Evolutionary conservation across 305 asterid genomes (phyloP).

Genomic region (Fraxinus floribunda): DNA sequence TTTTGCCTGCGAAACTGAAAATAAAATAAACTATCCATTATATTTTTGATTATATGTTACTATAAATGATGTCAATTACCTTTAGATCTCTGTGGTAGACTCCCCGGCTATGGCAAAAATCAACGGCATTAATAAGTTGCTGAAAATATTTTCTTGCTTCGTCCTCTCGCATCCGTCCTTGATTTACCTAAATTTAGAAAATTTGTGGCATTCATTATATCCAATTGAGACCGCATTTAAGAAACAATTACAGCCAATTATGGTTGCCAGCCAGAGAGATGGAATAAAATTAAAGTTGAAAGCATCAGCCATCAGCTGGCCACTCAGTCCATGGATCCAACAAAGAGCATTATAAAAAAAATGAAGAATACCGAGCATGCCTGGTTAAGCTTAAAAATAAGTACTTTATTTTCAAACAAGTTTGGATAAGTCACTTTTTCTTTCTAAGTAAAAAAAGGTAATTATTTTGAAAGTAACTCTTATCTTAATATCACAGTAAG

Average conservation of each 20-base stretch:
- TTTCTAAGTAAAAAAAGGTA: not conserved
- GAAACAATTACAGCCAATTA: not conserved
- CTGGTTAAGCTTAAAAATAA: not conserved
- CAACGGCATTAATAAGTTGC: slow-evolving; percentile 67
- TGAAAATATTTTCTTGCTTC: slow-evolving; percentile 75
- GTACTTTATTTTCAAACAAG: not conserved
- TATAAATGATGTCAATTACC: slow-evolving; percentile 30
- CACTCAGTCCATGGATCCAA: not conserved
- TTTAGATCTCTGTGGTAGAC: slow-evolving; percentile 81
- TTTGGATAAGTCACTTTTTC: not conserved
- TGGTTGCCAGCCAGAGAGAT: not conserved
- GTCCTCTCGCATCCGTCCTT: slow-evolving; percentile 64
- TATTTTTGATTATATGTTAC: not conserved
- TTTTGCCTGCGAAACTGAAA: not conserved
- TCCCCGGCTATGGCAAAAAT: slow-evolving; percentile 76
- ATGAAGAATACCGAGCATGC: not conserved
- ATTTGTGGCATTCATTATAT: not conserved
- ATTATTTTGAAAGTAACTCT: not conserved
- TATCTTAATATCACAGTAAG: not conserved
- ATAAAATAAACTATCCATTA: not conserved
- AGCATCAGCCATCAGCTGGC: not conserved
- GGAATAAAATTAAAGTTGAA: not conserved
- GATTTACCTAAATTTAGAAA: slow-evolving; percentile 48
- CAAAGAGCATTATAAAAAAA: not conserved
- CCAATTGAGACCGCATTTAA: not conserved